A percentile compares a stretch with the other conserved stretches of the same genome.
Evolutionary conservation across 345 rosid species (phyloP).

Genomic region (Moricandia moricandioides): DNA sequence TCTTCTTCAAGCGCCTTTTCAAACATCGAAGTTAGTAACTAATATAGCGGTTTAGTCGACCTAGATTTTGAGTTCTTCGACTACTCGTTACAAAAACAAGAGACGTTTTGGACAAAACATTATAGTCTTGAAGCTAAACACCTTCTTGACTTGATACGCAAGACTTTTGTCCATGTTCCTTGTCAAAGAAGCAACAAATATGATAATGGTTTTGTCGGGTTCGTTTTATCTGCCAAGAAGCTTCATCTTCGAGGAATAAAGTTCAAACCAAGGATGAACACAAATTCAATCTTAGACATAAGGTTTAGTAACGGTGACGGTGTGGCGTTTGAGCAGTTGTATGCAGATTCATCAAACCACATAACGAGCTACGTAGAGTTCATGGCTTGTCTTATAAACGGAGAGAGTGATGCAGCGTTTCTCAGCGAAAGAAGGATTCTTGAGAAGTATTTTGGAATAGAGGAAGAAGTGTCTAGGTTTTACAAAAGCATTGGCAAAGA

Average conservation of each 20-base stretch:
- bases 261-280: no score
- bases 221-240: conserved; percentile 45
- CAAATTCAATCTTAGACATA: conserved; percentile 50
- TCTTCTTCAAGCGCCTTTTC: conserved; percentile 43
- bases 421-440: conserved; percentile 41
- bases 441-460: conserved; percentile 57
- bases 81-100: conserved; percentile 29
- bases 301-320: conserved; percentile 43
- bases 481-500: conserved; percentile 53
- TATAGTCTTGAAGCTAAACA: conserved; percentile 35
- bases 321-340: conserved; percentile 56
- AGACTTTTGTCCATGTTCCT: conserved; percentile 39
- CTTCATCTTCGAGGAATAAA: conserved; percentile 42
- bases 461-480: conserved; percentile 45
- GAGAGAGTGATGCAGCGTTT: conserved; percentile 47
- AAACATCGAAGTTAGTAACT: conserved; percentile 19
- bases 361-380: conserved; percentile 51
- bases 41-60: conserved; percentile 29
- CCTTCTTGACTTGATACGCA: conserved; percentile 52
- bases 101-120: conserved; percentile 25
- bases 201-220: conserved; percentile 16
- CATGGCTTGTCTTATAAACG: conserved; percentile 54
- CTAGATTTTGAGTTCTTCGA: conserved; percentile 50
- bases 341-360: conserved; percentile 43
- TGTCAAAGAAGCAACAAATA: neutral